These are phyloP conservation scores for Blastomyces silverae DNA, from an alignment of 2,329 filamentous ascomycete genomes.

Conservation along the genomic window DNA sequence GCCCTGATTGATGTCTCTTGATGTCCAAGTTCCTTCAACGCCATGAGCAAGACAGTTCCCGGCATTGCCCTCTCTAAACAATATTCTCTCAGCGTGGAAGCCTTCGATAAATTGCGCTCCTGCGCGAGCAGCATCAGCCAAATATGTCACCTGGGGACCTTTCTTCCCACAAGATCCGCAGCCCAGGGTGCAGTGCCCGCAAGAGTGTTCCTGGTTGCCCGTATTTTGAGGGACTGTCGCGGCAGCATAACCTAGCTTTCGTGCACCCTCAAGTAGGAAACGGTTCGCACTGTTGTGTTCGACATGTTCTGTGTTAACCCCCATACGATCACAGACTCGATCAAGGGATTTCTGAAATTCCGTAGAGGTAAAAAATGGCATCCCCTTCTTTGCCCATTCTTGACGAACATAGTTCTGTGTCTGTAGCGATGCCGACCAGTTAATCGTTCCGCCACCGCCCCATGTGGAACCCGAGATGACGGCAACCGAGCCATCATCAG, in stretches of 20 bases:
- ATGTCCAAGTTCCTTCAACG: constrained; percentile 67
- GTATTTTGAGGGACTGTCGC: constrained; percentile 72
- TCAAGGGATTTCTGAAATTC: constrained; percentile 76
- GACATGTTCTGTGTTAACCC: constrained; percentile 59
- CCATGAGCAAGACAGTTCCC: constrained; percentile 58
- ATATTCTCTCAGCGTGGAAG: constrained; percentile 61
- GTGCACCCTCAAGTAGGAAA: constrained; percentile 65
- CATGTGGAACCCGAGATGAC: constrained; percentile 65
- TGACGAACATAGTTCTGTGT: constrained; percentile 69
- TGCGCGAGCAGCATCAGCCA: constrained; percentile 69
- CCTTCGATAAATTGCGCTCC: constrained; percentile 81
- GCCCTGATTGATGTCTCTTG: constrained; percentile 57
- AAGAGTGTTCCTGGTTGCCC: constrained; percentile 65
- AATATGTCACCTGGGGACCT: constrained; percentile 67
- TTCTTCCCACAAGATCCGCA: constrained; percentile 65
- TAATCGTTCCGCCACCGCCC: constrained; percentile 82
- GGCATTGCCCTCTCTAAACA: constrained; percentile 53
- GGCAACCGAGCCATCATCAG: constrained; percentile 53
- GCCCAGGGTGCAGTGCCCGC: constrained; percentile 57
- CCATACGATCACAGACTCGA: constrained; percentile 70
- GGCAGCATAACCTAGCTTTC: constrained; percentile 65
- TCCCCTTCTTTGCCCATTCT: constrained; percentile 67
- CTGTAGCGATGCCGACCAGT: constrained; percentile 66
- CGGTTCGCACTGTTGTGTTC: constrained; percentile 67
- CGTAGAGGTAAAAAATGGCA: constrained; percentile 65